These are phyloP conservation scores for Plenodomus biglobosus DNA, from an alignment of 2,329 filamentous ascomycete genomes.

Conservation along the genomic window DNA sequence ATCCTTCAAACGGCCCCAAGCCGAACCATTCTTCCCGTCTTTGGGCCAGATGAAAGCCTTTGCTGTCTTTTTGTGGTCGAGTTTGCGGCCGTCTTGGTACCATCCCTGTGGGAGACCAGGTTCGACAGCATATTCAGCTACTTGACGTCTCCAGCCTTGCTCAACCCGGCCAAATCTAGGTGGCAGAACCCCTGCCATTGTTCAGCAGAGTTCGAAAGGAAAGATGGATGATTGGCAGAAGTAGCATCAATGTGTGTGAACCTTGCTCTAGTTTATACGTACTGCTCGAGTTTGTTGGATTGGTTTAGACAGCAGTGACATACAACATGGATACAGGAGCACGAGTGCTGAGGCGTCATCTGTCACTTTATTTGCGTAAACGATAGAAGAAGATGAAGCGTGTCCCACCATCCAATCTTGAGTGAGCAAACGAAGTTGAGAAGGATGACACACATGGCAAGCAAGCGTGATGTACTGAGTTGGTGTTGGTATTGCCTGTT, in stretches of 20 bases:
- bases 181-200: slow-evolving; percentile 1
- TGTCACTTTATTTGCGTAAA: background rate
- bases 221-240: background rate
- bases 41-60: slow-evolving; percentile 51
- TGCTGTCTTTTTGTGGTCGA: slow-evolving; percentile 30
- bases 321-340: background rate
- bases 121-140: slow-evolving; percentile 25
- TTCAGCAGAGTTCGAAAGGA: background rate
- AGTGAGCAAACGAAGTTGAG: background rate
- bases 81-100: slow-evolving; percentile 27
- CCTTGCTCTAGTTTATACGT: background rate
- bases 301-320: background rate
- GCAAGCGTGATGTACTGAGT: background rate
- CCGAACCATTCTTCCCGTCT: slow-evolving; percentile 45
- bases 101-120: slow-evolving; percentile 19
- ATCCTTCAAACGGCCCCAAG: slow-evolving; percentile 48
- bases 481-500: background rate
- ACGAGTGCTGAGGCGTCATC: background rate
- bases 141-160: slow-evolving; percentile 14
- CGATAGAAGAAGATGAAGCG: too few species aligned
- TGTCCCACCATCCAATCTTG: too few species aligned
- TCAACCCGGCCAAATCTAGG: background rate
- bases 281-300: background rate
- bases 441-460: background rate
- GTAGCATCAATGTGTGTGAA: background rate